phyloP scores from a whole-genome alignment of 345 rosid genomes.

The Melaleuca quinquenervia region DNA sequence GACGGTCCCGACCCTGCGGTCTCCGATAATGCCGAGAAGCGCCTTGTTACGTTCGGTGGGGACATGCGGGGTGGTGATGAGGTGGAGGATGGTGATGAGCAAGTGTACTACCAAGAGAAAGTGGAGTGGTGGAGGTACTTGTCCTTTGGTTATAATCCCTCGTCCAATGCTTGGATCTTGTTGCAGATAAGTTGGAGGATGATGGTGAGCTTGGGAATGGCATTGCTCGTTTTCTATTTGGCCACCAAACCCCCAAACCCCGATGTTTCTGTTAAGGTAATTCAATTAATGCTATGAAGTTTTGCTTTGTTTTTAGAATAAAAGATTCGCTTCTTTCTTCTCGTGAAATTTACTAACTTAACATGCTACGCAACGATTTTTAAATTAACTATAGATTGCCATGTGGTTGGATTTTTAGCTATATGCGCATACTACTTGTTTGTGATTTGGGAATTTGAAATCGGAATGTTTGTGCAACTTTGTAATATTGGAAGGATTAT shows the following conservation, averaged over 20 bases:
- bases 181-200: slow-evolving; percentile 74
- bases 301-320: background rate
- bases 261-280: slow-evolving; percentile 51
- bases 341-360: background rate
- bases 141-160: slow-evolving; percentile 32
- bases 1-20: background rate
- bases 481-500: background rate
- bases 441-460: background rate
- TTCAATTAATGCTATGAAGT: background rate
- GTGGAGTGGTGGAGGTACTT: slow-evolving; percentile 41
- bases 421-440: background rate
- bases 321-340: background rate
- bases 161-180: slow-evolving; percentile 42
- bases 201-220: slow-evolving; percentile 49
- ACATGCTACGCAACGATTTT: background rate
- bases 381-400: background rate
- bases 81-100: slow-evolving; percentile 4
- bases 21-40: slow-evolving; percentile 12
- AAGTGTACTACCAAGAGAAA: slow-evolving; percentile 9
- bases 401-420: background rate
- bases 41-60: slow-evolving; percentile 26
- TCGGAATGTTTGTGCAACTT: background rate
- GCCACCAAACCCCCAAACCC: slow-evolving; percentile 85
- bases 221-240: slow-evolving; percentile 70
- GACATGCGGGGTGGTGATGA: background rate